Evolutionary conservation across 805 yeast genomes (phyloP).

Genomic region (Metschnikowia cubensis): DNA sequence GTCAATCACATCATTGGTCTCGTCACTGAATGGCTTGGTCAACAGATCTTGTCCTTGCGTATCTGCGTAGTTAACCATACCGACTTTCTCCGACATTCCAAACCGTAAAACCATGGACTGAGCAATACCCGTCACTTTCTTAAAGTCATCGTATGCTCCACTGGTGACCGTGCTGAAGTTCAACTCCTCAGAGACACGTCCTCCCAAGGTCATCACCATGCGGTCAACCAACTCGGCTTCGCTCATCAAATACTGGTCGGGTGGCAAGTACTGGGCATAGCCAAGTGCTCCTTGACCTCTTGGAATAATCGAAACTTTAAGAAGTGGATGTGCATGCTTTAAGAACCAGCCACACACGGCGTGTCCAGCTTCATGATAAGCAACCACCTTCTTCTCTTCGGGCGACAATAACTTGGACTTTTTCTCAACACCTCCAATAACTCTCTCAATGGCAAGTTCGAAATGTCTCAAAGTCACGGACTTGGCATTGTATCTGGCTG

Average conservation of each 20-base stretch:
- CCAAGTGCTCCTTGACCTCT: slow-evolving; percentile 94
- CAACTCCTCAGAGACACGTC: slow-evolving; percentile 86
- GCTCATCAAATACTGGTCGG: slow-evolving; percentile 76
- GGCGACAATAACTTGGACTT: slow-evolving; percentile 74
- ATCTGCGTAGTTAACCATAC: slow-evolving; percentile 55
- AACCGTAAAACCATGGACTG: slow-evolving; percentile 81
- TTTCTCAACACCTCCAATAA: slow-evolving; percentile 89
- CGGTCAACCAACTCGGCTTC: slow-evolving; percentile 74
- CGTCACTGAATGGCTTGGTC: slow-evolving; percentile 64
- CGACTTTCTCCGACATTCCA: slow-evolving; percentile 84
- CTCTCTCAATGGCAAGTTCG: slow-evolving; percentile 91
- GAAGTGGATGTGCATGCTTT: slow-evolving; percentile 81
- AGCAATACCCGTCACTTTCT: slow-evolving; percentile 86
- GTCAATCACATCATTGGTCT: slow-evolving; percentile 65
- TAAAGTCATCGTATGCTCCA: slow-evolving; percentile 91
- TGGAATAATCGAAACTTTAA: slow-evolving; percentile 92
- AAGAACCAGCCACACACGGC: slow-evolving; percentile 95
- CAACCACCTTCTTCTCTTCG: slow-evolving; percentile 80
- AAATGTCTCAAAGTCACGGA: slow-evolving; percentile 68
- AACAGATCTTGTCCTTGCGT: slow-evolving; percentile 47
- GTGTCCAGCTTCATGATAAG: slow-evolving; percentile 96
- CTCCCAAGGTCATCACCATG: slow-evolving; percentile 94
- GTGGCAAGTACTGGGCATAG: slow-evolving; percentile 93
- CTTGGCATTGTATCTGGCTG: slow-evolving; percentile 71
- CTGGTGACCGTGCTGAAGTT: slow-evolving; percentile 85